Percentiles rank a stretch among this genome's conserved stretches.
Evolutionary conservation across 2,329 filamentous ascomycete genomes (phyloP).

Genomic region (Xylaria arbuscula): DNA sequence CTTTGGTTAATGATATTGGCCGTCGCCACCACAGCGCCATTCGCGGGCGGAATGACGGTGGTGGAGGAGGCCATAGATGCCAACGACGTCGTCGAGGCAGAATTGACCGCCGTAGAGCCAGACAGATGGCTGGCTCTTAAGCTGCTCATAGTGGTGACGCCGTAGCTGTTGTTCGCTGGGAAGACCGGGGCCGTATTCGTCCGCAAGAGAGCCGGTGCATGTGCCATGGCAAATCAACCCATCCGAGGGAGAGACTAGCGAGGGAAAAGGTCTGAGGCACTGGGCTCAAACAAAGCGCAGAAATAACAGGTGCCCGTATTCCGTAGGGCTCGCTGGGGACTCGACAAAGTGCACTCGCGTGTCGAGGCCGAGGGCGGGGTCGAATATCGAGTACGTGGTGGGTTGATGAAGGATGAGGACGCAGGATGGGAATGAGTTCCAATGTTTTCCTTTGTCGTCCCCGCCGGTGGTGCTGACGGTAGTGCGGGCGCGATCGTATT

Average conservation of each 20-base stretch:
- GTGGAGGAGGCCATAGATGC: slow-evolving; percentile 61
- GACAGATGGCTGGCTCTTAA: slow-evolving; percentile 71
- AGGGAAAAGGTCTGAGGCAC: slow-evolving; percentile 9
- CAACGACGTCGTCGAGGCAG: slow-evolving; percentile 63
- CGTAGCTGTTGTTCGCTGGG: slow-evolving; percentile 60
- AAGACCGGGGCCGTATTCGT: slow-evolving; percentile 69
- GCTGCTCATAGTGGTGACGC: slow-evolving; percentile 62
- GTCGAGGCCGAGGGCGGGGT: slow-evolving; percentile 18
- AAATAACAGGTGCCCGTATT: background rate
- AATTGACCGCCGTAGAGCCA: slow-evolving; percentile 66
- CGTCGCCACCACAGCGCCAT: slow-evolving; percentile 77
- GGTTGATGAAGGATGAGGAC: slow-evolving; percentile 2
- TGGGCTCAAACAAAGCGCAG: slow-evolving; percentile 10
- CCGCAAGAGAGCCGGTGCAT: slow-evolving; percentile 67
- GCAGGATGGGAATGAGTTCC: slow-evolving; percentile 6
- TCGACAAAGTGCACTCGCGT: slow-evolving; percentile 13
- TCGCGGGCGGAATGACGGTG: slow-evolving; percentile 53
- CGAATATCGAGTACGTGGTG: slow-evolving; percentile 5
- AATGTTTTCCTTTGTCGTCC: slow-evolving; percentile 26
- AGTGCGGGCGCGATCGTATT: slow-evolving; percentile 21
- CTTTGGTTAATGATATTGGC: slow-evolving; percentile 98
- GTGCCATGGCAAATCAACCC: slow-evolving; percentile 62
- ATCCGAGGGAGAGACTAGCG: slow-evolving; percentile 40
- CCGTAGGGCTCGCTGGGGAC: background rate
- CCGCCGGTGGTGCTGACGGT: slow-evolving; percentile 8